A percentile compares a stretch with the other conserved stretches of the same genome.
These are phyloP conservation scores for Monsonia emarginata DNA, from an alignment of 441 rosid genomes.

Conservation along the genomic window DNA sequence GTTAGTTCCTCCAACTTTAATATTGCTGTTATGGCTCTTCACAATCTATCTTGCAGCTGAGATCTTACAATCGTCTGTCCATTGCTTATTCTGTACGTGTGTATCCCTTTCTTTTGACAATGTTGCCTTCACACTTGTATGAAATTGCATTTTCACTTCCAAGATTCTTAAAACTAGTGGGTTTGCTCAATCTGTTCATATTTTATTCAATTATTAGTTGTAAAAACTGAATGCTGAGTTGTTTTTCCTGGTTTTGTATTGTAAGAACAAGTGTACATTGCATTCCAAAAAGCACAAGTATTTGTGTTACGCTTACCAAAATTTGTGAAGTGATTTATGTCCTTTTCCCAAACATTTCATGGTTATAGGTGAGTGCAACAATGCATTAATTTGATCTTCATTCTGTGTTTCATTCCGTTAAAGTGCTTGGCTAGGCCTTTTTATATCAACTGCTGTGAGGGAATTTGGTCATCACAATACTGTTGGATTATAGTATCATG, in stretches of 20 bases:
- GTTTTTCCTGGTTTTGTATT: neutral
- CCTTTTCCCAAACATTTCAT: neutral
- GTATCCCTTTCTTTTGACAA: too few species aligned
- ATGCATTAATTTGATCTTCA: neutral
- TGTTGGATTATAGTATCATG: neutral
- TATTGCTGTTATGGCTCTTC: neutral
- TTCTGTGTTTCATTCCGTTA: neutral
- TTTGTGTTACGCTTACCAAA: neutral
- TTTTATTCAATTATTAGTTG: too few species aligned
- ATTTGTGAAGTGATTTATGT: neutral
- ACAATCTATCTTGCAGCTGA: neutral
- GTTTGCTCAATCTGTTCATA: neutral
- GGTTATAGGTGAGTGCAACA: neutral
- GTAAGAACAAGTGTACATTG: neutral
- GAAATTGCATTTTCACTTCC: neutral
- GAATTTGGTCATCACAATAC: neutral
- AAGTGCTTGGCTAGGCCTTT: neutral
- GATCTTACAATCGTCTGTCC: neutral
- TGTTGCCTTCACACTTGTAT: too few species aligned
- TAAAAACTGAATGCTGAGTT: neutral
- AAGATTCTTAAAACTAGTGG: neutral
- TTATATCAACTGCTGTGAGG: neutral
- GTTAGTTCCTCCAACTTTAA: conserved; percentile 8
- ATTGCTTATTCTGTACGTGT: neutral
- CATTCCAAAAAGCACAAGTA: neutral